Percentiles rank a stretch among this genome's conserved stretches.
phyloP scores from a whole-genome alignment of 1,284 basidiomycete genomes.

The Pseudozyma sp. region DNA sequence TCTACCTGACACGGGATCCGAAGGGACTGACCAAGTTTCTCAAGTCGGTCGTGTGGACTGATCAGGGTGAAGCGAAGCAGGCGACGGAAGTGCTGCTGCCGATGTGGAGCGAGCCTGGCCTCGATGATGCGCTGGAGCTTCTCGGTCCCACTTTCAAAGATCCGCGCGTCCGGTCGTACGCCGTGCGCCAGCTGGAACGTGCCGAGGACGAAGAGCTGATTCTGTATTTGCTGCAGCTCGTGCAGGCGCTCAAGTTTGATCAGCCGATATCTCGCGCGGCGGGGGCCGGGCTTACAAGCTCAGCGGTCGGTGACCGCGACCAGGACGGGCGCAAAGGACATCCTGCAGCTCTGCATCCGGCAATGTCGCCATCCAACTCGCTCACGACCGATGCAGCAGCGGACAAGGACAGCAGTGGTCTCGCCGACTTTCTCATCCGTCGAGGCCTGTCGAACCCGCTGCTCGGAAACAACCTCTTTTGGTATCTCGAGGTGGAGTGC shows the following conservation, averaged over 20 bases:
- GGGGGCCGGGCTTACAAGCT: slow-evolving; percentile 12
- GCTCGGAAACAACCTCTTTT: slow-evolving; percentile 90
- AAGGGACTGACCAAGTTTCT: slow-evolving; percentile 94
- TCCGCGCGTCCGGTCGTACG: slow-evolving; percentile 89
- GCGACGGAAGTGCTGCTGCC: slow-evolving; percentile 95
- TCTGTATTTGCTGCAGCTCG: slow-evolving; percentile 92
- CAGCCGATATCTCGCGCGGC: slow-evolving; percentile 25
- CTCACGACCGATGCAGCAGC: slow-evolving; percentile 5
- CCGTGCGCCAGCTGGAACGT: slow-evolving; percentile 86
- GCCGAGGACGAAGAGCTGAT: slow-evolving; percentile 98
- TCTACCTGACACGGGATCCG: slow-evolving; percentile 90
- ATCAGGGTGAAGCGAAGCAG: slow-evolving; percentile 94
- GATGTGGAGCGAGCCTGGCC: slow-evolving; percentile 96
- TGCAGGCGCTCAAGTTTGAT: slow-evolving; percentile 86
- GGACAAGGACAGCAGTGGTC: slow-evolving; percentile 29
- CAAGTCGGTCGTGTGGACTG: slow-evolving; percentile 97
- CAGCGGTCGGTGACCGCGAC: slow-evolving; percentile 24
- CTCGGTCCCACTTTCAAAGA: slow-evolving; percentile 89
- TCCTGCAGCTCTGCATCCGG: slow-evolving; percentile 11
- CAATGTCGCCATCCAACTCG: slow-evolving; percentile 25
- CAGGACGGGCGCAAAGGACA: slow-evolving; percentile 14
- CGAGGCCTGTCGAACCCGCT: slow-evolving; percentile 84
- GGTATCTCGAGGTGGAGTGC: slow-evolving; percentile 97
- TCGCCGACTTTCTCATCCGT: slow-evolving; percentile 78
- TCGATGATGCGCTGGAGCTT: slow-evolving; percentile 94